Evolutionary conservation across 2,329 filamentous ascomycete genomes (phyloP), one percentile per base, ranked within the genome.

Genomic region (Neodidymelliopsis sp.): DNA sequence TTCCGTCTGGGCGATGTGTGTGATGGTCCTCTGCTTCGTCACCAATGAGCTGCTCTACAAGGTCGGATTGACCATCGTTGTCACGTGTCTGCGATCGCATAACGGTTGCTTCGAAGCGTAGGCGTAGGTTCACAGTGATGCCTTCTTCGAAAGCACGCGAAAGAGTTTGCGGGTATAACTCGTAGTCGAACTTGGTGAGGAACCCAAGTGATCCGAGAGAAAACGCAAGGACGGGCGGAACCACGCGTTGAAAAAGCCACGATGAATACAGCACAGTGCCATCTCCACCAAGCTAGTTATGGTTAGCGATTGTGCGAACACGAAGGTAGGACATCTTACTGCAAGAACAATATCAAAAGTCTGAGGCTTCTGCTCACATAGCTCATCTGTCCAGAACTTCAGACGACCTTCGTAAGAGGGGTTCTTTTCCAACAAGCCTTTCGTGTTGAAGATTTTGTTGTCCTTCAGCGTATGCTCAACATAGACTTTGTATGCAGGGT

Each of bases 231-330:
- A 97, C 91, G 0, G 94, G 94, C 5, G 94, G 94, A 0, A 97
- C 93, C 35, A 97, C 89, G 30, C 90, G 85, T 75, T 99, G 94
- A 71, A 99, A 99, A 1, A 99, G 80, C 92, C 93, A 97, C 67
- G 91, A 96, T 4, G 93, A 90, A 68, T 96, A 97, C 9, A 99
- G 79, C 6, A 99, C 93, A 0, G 94, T 99, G n/a, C 94, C 94
- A 69, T 99, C 94, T 10, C 94, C 94, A 37, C 91, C 92, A 3
- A 96, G 82, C 75, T 78, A 33, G 19, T 36, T n/a, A 11, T 23
- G 10, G 10, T 50, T 3, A 50, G 40, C 20, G 2, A 11, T 4
- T 4, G 4, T 18, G 29, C 4, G 6, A 12, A 29, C 9, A 2
- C 8, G 4, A 20, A 4, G 7, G 1, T 36, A 1, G 8, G 4